A percentile compares a stretch with the other conserved stretches of the same genome.
phyloP scores from a whole-genome alignment of 2,329 filamentous ascomycete genomes.

The Teratosphaeria viscida region DNA sequence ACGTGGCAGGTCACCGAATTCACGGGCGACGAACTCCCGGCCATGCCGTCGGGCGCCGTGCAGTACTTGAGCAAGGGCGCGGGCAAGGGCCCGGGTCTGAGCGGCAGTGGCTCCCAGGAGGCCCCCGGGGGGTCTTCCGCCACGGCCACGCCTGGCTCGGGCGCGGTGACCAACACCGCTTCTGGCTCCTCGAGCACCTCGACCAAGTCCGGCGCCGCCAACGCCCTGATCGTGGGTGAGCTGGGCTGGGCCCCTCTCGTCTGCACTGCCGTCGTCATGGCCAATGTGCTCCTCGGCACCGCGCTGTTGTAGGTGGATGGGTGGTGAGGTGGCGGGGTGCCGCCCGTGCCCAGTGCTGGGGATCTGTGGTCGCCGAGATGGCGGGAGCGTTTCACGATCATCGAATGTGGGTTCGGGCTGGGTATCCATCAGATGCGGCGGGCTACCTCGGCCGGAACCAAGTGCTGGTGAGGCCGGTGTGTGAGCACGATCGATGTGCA shows the following conservation, averaged over 20 bases:
- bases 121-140: slow-evolving; percentile 40
- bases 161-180: slow-evolving; percentile 33
- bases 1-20: slow-evolving; percentile 47
- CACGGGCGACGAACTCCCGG: slow-evolving; percentile 40
- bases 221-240: slow-evolving; percentile 34
- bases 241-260: slow-evolving; percentile 41
- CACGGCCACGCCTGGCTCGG: slow-evolving; percentile 41
- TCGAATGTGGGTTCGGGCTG: not conserved
- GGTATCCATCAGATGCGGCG: not conserved
- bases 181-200: slow-evolving; percentile 17
- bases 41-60: slow-evolving; percentile 45
- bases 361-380: not conserved
- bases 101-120: slow-evolving; percentile 46
- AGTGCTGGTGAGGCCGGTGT: not conserved
- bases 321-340: not conserved
- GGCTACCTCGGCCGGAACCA: not conserved
- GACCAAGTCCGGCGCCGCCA: slow-evolving; percentile 33
- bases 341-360: not conserved
- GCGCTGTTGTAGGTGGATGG: not conserved
- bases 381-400: not conserved
- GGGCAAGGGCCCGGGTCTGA: slow-evolving; percentile 46
- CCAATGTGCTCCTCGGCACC: not conserved
- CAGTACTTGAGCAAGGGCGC: slow-evolving; percentile 50
- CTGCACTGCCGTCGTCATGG: slow-evolving; percentile 38
- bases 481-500: not conserved